A percentile compares a stretch with the other conserved stretches of the same genome.
Conservation (phyloP, 1,284 basidiomycete genomes). For the Volvariella surrecta region DNA sequence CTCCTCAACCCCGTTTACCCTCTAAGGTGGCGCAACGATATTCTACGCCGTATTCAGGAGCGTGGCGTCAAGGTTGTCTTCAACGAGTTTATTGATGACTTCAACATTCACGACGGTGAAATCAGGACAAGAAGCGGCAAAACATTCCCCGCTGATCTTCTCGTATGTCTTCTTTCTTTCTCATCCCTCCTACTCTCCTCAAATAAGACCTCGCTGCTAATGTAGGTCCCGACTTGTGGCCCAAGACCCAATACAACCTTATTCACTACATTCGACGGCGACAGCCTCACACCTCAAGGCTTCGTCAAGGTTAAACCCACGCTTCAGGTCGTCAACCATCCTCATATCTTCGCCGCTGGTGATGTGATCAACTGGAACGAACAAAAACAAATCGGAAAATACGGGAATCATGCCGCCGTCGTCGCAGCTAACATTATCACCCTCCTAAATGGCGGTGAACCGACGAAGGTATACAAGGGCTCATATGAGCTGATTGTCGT, state of each 20-base stretch:
- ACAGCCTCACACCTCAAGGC: slow-evolving; percentile 29
- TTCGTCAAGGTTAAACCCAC: slow-evolving; percentile 40
- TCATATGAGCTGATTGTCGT: slow-evolving; percentile 40
- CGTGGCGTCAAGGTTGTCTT: slow-evolving; percentile 39
- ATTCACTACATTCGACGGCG: slow-evolving; percentile 29
- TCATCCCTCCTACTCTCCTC: neutral
- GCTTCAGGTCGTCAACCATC: slow-evolving; percentile 37
- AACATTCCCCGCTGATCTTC: slow-evolving; percentile 38
- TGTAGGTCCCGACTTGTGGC: slow-evolving; percentile 38
- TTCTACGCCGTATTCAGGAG: slow-evolving; percentile 27
- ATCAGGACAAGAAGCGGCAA: slow-evolving; percentile 40
- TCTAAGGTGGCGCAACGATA: slow-evolving; percentile 35
- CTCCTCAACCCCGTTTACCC: slow-evolving; percentile 50
- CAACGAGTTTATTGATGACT: slow-evolving; percentile 36
- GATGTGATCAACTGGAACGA: slow-evolving; percentile 50
- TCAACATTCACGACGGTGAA: slow-evolving; percentile 17
- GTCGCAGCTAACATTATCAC: slow-evolving; percentile 36
- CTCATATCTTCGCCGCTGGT: slow-evolving; percentile 47
- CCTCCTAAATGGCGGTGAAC: slow-evolving; percentile 25
- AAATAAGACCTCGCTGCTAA: slow-evolving; percentile 2
- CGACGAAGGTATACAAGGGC: slow-evolving; percentile 35
- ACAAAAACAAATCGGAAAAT: slow-evolving; percentile 47
- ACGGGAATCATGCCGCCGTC: slow-evolving; percentile 30
- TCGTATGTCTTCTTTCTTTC: slow-evolving; percentile 28
- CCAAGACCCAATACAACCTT: slow-evolving; percentile 41